Percentiles rank a stretch among this genome's conserved stretches.
phyloP scores from a whole-genome alignment of 2,329 filamentous ascomycete genomes.

The Metarhizium album region DNA sequence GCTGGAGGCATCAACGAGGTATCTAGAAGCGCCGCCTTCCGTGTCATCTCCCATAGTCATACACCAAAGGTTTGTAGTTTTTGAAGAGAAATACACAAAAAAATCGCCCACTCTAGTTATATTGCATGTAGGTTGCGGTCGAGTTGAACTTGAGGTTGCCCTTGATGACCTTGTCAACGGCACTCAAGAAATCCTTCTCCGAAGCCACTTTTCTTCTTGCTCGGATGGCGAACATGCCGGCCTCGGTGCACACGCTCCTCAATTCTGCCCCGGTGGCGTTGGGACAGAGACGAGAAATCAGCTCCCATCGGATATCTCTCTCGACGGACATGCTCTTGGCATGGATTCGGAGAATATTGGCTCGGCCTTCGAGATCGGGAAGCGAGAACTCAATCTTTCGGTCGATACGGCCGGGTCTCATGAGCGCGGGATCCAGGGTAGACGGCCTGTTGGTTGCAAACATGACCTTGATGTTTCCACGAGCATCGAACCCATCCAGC shows the following conservation, averaged over 20 bases:
- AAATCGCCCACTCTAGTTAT: constrained; percentile 57
- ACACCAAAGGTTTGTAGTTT: constrained; percentile 16
- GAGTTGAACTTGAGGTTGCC: constrained; percentile 99
- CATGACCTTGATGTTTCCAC: constrained; percentile 99
- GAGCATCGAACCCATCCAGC: constrained; percentile 88
- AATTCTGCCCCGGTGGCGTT: constrained; percentile 96
- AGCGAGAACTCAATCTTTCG: constrained; percentile 98
- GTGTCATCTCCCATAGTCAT: constrained; percentile 18
- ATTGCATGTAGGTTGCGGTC: constrained; percentile 96
- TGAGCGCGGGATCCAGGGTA: constrained; percentile 89
- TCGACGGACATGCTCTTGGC: constrained; percentile 99
- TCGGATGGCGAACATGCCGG: constrained; percentile 96
- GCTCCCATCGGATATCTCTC: constrained; percentile 96
- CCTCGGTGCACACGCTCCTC: constrained; percentile 92
- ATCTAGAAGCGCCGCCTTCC: constrained; percentile 15
- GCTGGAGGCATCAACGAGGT: constrained; percentile 10
- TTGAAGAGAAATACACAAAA: constrained; percentile 18
- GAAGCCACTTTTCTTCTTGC: constrained; percentile 93
- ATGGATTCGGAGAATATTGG: constrained; percentile 96
- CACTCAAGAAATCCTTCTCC: constrained; percentile 96
- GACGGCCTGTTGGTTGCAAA: constrained; percentile 96
- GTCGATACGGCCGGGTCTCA: constrained; percentile 95
- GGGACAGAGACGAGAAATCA: constrained; percentile 92
- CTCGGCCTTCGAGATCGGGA: constrained; percentile 90
- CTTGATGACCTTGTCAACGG: constrained; percentile 99